These are phyloP conservation scores for Penicillium sp. DNA, from an alignment of 2,329 filamentous ascomycete genomes.

Conservation along the genomic window DNA sequence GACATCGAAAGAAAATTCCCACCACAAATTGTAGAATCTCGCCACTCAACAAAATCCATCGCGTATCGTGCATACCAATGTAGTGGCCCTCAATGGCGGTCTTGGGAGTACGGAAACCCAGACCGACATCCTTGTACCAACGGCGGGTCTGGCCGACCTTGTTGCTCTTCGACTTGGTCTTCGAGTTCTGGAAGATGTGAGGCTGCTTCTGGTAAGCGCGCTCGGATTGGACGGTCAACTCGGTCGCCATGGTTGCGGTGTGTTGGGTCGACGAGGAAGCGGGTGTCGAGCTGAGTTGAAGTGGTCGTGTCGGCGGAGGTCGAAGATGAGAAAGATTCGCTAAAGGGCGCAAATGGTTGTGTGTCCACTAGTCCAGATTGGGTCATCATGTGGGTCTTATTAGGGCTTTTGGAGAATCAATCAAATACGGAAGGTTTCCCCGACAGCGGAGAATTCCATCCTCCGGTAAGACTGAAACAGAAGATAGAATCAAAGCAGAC, in stretches of 20 bases:
- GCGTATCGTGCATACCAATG: conserved; percentile 72
- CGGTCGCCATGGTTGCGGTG: conserved; percentile 81
- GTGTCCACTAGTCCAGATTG: conserved; percentile 32
- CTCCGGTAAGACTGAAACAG: too few species aligned
- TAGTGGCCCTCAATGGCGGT: conserved; percentile 97
- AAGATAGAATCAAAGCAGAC: too few species aligned
- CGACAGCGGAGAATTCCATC: too few species aligned
- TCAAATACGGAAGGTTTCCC: too few species aligned
- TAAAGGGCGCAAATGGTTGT: conserved; percentile 35
- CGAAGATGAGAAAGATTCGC: conserved; percentile 40
- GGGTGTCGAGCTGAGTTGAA: conserved; percentile 33
- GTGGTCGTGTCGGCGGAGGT: conserved; percentile 27
- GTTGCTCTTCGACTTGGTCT: conserved; percentile 75
- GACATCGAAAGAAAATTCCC: conserved; percentile 15
- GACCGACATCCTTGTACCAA: conserved; percentile 99
- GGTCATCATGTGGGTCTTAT: conserved; percentile 32
- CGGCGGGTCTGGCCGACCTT: conserved; percentile 86
- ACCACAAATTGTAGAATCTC: conserved; percentile 15
- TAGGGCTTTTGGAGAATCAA: conserved; percentile 43
- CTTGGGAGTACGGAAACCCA: conserved; percentile 98
- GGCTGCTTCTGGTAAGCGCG: conserved; percentile 99
- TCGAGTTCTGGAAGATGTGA: conserved; percentile 99
- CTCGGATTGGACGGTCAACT: conserved; percentile 99
- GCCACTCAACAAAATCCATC: conserved; percentile 18
- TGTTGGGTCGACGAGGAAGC: conserved; percentile 42